Evolutionary conservation across 306 rosid species (phyloP), one percentile per base, ranked within the genome.

Genomic region (Begonia fuchsioides): DNA sequence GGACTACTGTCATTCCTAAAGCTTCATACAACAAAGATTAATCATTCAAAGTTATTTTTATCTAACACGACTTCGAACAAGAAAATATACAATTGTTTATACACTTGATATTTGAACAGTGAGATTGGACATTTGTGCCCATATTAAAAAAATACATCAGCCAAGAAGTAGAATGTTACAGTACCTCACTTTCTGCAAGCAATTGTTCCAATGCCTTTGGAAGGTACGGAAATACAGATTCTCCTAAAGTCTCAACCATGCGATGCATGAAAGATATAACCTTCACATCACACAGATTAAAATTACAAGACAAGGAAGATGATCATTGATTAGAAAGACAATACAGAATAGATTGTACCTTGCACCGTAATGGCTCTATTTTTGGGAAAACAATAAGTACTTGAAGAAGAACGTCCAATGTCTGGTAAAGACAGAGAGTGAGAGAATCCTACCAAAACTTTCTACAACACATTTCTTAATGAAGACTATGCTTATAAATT

Each of bases 201-300:
- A 85, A 73, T 55, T 79, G 95, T 71, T 75, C 87, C 66, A 85
- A 45, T 51, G 96, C 95, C 78, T 75, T 90, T 12, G 95, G 96
- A 52, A 90, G 93, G 77, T 67, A 90, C 5, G 98, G 98, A 63
- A 90, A 75, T 39, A 90, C 94, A 58, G 85, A 81, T 60, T 77
- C 61, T 26, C 98, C 98, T 35, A 90, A 68, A 40, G 92, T 85
- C 13, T 85, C 98, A 58, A 90, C 95, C 98, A 90, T 90, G 39
- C 98, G 96, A 57, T 90, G 98, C 71, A 90, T 71, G 71, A 85
- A 90, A 49, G 98, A 90, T 1, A 85, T 86, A 43, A 90, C 96
- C 98, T 90, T 54, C 62, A 68, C 14, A 26, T n/a, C 45, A 41
- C 14, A n/a, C 45, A 41, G 45, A 41, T 41, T 41, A 41, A 41